Evolutionary conservation across 1,284 basidiomycete species (phyloP).

Genomic region (Anthracocystis setariae): DNA sequence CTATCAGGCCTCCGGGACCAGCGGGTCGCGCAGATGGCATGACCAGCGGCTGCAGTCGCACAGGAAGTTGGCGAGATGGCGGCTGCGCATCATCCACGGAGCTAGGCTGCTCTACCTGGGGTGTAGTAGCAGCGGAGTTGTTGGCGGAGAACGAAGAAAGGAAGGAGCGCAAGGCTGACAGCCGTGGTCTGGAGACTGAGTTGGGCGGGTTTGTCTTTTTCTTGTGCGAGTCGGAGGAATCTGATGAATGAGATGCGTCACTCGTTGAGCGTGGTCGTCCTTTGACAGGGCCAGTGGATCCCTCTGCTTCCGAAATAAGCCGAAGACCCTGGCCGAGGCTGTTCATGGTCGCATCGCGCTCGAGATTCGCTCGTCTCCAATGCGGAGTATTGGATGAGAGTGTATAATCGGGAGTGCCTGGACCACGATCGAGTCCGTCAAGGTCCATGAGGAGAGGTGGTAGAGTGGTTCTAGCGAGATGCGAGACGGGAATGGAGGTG

Average conservation of each 20-base stretch:
- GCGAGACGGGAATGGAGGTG: slow-evolving; percentile 31
- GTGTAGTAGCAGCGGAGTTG: slow-evolving; percentile 25
- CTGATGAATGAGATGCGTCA: slow-evolving; percentile 20
- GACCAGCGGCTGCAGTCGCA: slow-evolving; percentile 42
- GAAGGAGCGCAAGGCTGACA: slow-evolving; percentile 48
- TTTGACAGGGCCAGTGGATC: slow-evolving; percentile 13
- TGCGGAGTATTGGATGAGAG: slow-evolving; percentile 28
- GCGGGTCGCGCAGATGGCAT: slow-evolving; percentile 60
- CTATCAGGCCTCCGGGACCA: slow-evolving; percentile 38
- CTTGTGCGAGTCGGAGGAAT: slow-evolving; percentile 34
- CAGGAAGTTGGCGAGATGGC: not conserved
- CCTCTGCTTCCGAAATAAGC: slow-evolving; percentile 36
- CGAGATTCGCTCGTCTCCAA: slow-evolving; percentile 39
- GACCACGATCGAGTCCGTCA: slow-evolving; percentile 35
- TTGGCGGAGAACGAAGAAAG: slow-evolving; percentile 44
- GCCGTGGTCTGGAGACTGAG: slow-evolving; percentile 17
- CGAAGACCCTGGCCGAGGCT: slow-evolving; percentile 47
- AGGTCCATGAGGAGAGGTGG: slow-evolving; percentile 17
- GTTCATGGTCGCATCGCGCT: slow-evolving; percentile 36
- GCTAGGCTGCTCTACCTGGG: slow-evolving; percentile 5
- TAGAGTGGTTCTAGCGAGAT: slow-evolving; percentile 21
- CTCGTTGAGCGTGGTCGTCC: slow-evolving; percentile 30
- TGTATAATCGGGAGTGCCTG: slow-evolving; percentile 53
- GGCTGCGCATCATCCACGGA: not conserved
- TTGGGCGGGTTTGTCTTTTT: slow-evolving; percentile 14